Evolutionary conservation across 306 rosid genomes (phyloP).

Genomic region (Lathyrus oleraceus): DNA sequence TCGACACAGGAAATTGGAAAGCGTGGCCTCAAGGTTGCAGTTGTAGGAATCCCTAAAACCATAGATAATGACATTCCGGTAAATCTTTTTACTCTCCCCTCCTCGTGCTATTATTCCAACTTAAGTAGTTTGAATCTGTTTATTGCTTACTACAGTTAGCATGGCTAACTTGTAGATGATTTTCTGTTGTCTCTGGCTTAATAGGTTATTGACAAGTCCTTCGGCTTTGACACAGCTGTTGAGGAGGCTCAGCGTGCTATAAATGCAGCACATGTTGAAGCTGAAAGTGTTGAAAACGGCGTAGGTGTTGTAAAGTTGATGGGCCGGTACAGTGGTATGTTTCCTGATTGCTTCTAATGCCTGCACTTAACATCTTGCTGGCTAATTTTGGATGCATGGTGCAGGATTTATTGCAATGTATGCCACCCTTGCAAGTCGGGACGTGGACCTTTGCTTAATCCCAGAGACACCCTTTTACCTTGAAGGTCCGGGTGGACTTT

Average conservation of each 20-base stretch:
- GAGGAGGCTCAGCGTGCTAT: slow-evolving; percentile 99
- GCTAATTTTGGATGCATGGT: slow-evolving; percentile 29
- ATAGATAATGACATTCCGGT: slow-evolving; percentile 96
- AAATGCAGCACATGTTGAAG: slow-evolving; percentile 96
- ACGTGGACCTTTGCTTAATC: slow-evolving; percentile 94
- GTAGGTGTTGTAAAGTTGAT: slow-evolving; percentile 91
- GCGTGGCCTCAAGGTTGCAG: slow-evolving; percentile 87
- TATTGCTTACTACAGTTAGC: slow-evolving; percentile 12
- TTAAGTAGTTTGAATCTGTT: slow-evolving; percentile 7
- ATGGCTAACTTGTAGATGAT: slow-evolving; percentile 15
- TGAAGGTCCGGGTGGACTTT: slow-evolving; percentile 94
- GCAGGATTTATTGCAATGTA: slow-evolving; percentile 94
- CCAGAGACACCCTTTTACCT: slow-evolving; percentile 93
- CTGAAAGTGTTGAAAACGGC: slow-evolving; percentile 87
- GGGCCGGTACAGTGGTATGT: slow-evolving; percentile 93
- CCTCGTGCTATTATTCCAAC: not conserved
- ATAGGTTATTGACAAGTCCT: slow-evolving; percentile 88
- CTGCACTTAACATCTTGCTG: slow-evolving; percentile 22
- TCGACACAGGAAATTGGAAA: slow-evolving; percentile 72
- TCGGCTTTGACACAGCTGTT: slow-evolving; percentile 97
- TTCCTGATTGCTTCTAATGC: slow-evolving; percentile 27
- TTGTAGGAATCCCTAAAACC: slow-evolving; percentile 95
- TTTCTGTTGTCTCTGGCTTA: slow-evolving; percentile 33
- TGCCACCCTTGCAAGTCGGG: slow-evolving; percentile 97
- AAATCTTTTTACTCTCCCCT: slow-evolving; percentile 24